phyloP scores from a whole-genome alignment of 2,329 filamentous ascomycete species.

The Cytospora mali region DNA sequence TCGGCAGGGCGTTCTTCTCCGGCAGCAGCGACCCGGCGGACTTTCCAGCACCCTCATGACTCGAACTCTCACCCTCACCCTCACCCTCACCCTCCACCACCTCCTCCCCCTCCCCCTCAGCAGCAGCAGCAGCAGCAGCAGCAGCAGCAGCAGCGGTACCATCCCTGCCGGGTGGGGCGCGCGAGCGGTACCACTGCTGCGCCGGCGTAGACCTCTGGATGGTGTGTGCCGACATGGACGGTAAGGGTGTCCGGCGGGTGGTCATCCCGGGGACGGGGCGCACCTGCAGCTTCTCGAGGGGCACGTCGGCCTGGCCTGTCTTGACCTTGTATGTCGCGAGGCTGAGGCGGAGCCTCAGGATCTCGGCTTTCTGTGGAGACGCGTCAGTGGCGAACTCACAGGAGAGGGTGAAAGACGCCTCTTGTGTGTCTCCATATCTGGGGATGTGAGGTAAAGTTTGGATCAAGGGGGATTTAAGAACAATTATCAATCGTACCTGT shows the following conservation, averaged over 20 bases:
- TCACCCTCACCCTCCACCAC: constrained; percentile 23
- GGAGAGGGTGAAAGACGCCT: neutral
- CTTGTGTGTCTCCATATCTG: neutral
- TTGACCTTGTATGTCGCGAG: constrained; percentile 75
- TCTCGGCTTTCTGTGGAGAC: constrained; percentile 60
- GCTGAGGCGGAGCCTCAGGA: constrained; percentile 67
- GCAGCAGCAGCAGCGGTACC: constrained; percentile 30
- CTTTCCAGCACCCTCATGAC: constrained; percentile 4
- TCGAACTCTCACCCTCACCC: constrained; percentile 6
- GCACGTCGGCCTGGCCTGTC: constrained; percentile 70
- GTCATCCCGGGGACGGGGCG: constrained; percentile 36
- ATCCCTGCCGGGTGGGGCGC: constrained; percentile 14
- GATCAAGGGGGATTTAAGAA: neutral
- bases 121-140: constrained; percentile 11
- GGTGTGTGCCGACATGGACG: constrained; percentile 26
- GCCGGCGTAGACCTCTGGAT: constrained; percentile 26
- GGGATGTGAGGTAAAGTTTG: neutral
- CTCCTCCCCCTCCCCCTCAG: constrained; percentile 8
- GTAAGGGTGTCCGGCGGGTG: constrained; percentile 26
- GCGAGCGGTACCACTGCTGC: constrained; percentile 28
- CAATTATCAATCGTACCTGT: constrained; percentile 44
- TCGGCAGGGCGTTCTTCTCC: constrained; percentile 31
- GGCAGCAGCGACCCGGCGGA: constrained; percentile 28
- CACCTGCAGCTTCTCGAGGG: constrained; percentile 61
- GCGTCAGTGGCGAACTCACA: neutral